Evolutionary conservation across 2,329 filamentous ascomycete species (phyloP).

Genomic region (Colletotrichum cuscutae): DNA sequence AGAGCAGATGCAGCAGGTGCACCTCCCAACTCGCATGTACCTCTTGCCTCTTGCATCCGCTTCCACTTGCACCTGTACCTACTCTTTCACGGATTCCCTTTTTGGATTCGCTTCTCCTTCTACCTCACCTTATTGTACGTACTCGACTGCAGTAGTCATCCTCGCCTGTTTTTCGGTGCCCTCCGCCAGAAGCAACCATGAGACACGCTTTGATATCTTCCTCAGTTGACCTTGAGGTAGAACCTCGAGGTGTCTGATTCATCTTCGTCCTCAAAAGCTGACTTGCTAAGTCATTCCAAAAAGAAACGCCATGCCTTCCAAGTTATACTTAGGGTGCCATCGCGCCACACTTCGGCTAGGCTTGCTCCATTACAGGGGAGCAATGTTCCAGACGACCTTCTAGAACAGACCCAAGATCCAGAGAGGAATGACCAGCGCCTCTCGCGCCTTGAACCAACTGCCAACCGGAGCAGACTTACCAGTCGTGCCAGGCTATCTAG

Average conservation of each 20-base stretch:
- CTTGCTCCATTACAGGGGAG: conserved; percentile 13
- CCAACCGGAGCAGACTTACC: background rate
- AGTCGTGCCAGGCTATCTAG: background rate
- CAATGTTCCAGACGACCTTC: conserved; percentile 28
- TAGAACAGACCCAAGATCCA: conserved; percentile 15
- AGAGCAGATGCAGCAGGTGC: background rate
- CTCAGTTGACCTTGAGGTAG: background rate
- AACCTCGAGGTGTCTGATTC: background rate
- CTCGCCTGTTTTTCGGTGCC: background rate
- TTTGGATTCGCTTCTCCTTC: background rate
- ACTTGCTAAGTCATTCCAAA: background rate
- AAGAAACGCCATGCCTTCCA: background rate
- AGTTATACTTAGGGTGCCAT: background rate
- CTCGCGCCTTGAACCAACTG: conserved; percentile 10
- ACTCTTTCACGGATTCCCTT: background rate
- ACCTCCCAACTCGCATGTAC: background rate
- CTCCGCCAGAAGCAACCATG: background rate
- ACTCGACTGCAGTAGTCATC: too few species aligned
- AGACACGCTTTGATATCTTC: conserved; percentile 2
- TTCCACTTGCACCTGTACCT: background rate
- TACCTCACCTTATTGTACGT: too few species aligned
- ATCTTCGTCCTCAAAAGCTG: background rate
- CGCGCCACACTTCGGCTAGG: conserved; percentile 20
- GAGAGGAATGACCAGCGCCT: conserved; percentile 4
- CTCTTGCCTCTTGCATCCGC: background rate